phyloP scores from a whole-genome alignment of 2,329 filamentous ascomycete genomes.

The Cyclaneusma minus region DNA sequence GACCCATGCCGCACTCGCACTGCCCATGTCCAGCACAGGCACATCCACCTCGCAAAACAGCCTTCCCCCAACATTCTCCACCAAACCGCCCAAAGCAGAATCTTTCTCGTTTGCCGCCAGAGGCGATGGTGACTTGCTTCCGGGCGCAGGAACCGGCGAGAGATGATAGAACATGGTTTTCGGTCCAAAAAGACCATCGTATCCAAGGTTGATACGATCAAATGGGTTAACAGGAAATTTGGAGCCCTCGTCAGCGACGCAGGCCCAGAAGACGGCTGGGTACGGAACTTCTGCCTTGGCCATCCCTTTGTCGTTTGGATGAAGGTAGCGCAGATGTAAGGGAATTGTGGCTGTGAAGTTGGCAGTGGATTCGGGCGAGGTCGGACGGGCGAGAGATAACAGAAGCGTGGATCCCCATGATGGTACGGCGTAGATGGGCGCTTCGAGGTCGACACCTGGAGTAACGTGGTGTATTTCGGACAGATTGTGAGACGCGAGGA shows the following conservation, averaged over 20 bases:
- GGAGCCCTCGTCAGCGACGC: conserved; percentile 45
- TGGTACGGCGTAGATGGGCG: conserved; percentile 63
- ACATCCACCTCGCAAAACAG: conserved; percentile 42
- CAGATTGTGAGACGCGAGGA: conserved; percentile 69
- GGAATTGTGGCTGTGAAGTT: conserved; percentile 50
- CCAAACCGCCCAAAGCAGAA: conserved; percentile 4
- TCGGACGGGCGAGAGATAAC: conserved; percentile 52
- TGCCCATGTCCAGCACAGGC: conserved; percentile 46
- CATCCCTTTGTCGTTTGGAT: conserved; percentile 37
- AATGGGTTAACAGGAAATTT: conserved; percentile 71
- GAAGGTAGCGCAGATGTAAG: conserved; percentile 72
- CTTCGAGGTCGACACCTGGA: conserved; percentile 76
- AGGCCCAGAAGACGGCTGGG: conserved; percentile 85
- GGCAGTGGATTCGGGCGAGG: conserved; percentile 12
- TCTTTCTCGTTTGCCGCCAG: conserved; percentile 1
- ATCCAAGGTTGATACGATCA: conserved; percentile 70
- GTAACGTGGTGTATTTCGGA: conserved; percentile 50
- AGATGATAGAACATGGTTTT: conserved; percentile 76
- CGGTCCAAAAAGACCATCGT: conserved; percentile 63
- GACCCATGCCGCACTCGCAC: conserved; percentile 28
- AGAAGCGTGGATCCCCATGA: conserved; percentile 70
- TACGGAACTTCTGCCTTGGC: conserved; percentile 50
- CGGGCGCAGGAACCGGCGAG: conserved; percentile 27
- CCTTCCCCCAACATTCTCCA: conserved; percentile 5
- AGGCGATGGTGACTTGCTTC: conserved; percentile 6